These are phyloP conservation scores for Colletotrichum orbiculare DNA, from an alignment of 2,329 filamentous ascomycete species.

Conservation along the genomic window DNA sequence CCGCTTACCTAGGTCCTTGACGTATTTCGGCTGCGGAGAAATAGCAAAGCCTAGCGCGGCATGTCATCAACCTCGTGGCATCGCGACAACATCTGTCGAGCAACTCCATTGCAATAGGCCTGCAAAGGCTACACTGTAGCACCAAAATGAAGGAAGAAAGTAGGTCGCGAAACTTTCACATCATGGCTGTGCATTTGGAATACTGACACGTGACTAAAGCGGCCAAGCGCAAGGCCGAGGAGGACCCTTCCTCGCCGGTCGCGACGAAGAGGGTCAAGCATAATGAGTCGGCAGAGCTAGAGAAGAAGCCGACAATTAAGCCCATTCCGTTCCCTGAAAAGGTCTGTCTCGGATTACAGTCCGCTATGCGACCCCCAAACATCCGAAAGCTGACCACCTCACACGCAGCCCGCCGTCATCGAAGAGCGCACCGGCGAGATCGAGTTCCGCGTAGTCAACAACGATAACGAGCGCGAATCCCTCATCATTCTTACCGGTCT, in stretches of 20 bases:
- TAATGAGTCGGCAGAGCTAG: slow-evolving; percentile 53
- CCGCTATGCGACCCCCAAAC: background rate
- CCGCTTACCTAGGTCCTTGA: slow-evolving; percentile 8
- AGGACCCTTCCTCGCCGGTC: slow-evolving; percentile 71
- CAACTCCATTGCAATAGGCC: slow-evolving; percentile 19
- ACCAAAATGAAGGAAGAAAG: slow-evolving; percentile 53
- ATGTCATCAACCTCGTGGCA: slow-evolving; percentile 33
- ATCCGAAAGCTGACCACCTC: slow-evolving; percentile 34
- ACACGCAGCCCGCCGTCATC: slow-evolving; percentile 79
- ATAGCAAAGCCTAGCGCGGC: slow-evolving; percentile 31
- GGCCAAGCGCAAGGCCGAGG: slow-evolving; percentile 78
- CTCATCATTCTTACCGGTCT: slow-evolving; percentile 94
- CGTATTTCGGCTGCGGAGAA: slow-evolving; percentile 31
- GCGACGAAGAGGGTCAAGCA: slow-evolving; percentile 75
- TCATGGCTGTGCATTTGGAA: accelerated
- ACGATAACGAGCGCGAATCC: slow-evolving; percentile 87
- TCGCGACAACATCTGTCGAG: slow-evolving; percentile 29
- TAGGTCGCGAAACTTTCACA: slow-evolving; percentile 38
- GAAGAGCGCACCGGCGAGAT: slow-evolving; percentile 96
- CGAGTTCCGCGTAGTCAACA: slow-evolving; percentile 97
- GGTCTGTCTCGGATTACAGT: slow-evolving; percentile 54
- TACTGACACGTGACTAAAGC: slow-evolving; percentile 20
- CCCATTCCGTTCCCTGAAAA: slow-evolving; percentile 92
- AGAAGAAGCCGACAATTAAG: slow-evolving; percentile 66
- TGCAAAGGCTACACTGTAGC: slow-evolving; percentile 22